Base-by-base conservation (phyloP, 2,329 filamentous ascomycete species). In the Pseudophaeomoniella oleicola region DNA sequence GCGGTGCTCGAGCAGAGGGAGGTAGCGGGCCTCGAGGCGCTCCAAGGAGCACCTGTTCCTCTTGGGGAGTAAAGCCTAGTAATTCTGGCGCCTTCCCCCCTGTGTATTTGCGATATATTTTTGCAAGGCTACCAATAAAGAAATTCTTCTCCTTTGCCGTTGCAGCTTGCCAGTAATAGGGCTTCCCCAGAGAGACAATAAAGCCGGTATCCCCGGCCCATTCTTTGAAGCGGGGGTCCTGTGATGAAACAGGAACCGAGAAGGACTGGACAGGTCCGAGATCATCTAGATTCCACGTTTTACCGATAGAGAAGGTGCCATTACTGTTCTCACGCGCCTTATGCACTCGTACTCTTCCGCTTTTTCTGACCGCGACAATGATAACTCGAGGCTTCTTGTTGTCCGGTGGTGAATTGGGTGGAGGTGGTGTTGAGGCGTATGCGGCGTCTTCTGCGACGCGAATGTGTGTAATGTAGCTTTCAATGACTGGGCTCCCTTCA, bases 391-490 rank as follows among this genome's bases (percentile, higher is more conserved):
- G 74, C 59, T 98, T 98, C 58, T 94, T 87, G 52, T 78, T 75
- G 36, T 80, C 71, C 6, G 76, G 63, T 5, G 71, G 65, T n/a
- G 79, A 75, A 45, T 80, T 77, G 2, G 84, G 84, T 3, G 90
- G 87, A 36, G 90, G 80, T 19, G 90, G 90, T 27, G 72, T 70
- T 15, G 86, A 87, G 12, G 88, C 86, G 58, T 87, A 78, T 30
- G 74, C 71, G 39, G 78, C 77, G 67, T 84, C 93, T 64, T 98
- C 90, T 46, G 75, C 76, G 51, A 98, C 86, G 51, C 80, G 75
- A 50, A 96, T 87, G 56, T 98, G 90, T 15, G 90, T 98, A 51
- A 98, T 98, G 64, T 98, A 98, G 19, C 86, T 94, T 63, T 98
- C 90, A 47, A 78, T 66, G 47, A 83, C 80, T 85, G 50, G 19